Evolutionary conservation across 2,329 filamentous ascomycete species (phyloP).

Genomic region (Epichloe hybrida): DNA sequence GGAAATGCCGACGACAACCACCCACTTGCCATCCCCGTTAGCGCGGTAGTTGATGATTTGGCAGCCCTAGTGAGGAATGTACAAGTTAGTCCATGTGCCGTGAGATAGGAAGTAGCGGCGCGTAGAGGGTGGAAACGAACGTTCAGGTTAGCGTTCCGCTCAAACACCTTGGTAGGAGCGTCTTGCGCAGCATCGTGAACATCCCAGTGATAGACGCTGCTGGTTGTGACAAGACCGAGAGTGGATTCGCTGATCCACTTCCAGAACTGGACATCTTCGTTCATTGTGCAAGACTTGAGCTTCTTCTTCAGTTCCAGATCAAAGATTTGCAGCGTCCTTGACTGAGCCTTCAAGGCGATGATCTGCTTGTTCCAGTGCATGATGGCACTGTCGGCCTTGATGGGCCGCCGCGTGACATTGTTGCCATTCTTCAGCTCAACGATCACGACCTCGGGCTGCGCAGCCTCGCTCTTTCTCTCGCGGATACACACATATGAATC

Average conservation of each 20-base stretch:
- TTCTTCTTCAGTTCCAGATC: slow-evolving; percentile 87
- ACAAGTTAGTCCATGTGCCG: neutral
- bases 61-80: slow-evolving; percentile 49
- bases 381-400: slow-evolving; percentile 98
- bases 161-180: slow-evolving; percentile 79
- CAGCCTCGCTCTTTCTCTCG: slow-evolving; percentile 75
- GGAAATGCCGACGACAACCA: slow-evolving; percentile 92
- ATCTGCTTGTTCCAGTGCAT: slow-evolving; percentile 98
- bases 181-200: slow-evolving; percentile 75
- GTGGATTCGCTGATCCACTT: slow-evolving; percentile 92
- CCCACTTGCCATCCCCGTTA: slow-evolving; percentile 93
- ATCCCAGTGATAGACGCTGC: slow-evolving; percentile 93
- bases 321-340: slow-evolving; percentile 92
- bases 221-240: slow-evolving; percentile 82
- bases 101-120: neutral
- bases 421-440: slow-evolving; percentile 96
- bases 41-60: slow-evolving; percentile 99
- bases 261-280: slow-evolving; percentile 97
- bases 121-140: slow-evolving; percentile 36
- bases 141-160: slow-evolving; percentile 78
- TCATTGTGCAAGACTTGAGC: slow-evolving; percentile 93
- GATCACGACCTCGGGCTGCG: slow-evolving; percentile 89
- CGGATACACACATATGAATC: slow-evolving; percentile 93
- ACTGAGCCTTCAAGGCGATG: slow-evolving; percentile 91
- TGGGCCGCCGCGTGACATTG: slow-evolving; percentile 85